A percentile compares a stretch with the other conserved stretches of the same genome.
phyloP scores from a whole-genome alignment of 306 rosid species.

The Macrotyloma uniflorum region DNA sequence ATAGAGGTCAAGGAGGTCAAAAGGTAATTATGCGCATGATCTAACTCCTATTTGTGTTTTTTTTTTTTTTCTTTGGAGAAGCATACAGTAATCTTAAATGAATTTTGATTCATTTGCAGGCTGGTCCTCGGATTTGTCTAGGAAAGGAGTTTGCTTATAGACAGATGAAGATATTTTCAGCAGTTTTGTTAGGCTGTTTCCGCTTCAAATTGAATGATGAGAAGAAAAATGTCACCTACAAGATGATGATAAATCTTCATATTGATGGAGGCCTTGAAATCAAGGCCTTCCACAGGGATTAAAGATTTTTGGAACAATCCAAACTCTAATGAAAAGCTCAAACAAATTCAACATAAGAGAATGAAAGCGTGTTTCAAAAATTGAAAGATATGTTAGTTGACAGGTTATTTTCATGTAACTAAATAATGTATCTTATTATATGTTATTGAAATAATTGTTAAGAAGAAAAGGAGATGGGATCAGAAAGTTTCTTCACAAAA shows the following conservation, averaged over 20 bases:
- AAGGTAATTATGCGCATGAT: neutral
- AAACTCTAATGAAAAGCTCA: constrained; percentile 3
- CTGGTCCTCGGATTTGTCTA: constrained; percentile 81
- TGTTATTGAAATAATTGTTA: no score
- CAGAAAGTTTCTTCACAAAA: no score
- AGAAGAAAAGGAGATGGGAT: no score
- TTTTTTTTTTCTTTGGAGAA: neutral
- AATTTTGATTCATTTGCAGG: constrained; percentile 51
- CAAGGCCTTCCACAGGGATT: constrained; percentile 45
- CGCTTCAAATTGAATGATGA: constrained; percentile 65
- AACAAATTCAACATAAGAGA: neutral
- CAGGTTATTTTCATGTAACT: neutral
- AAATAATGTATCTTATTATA: neutral
- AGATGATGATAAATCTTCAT: constrained; percentile 82
- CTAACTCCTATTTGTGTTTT: neutral
- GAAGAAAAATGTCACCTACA: constrained; percentile 60
- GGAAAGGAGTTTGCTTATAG: constrained; percentile 92
- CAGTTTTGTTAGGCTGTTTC: constrained; percentile 60
- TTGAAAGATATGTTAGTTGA: neutral
- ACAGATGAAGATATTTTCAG: constrained; percentile 82
- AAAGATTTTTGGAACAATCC: constrained; percentile 21
- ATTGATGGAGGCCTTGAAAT: constrained; percentile 76
- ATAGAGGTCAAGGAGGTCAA: neutral
- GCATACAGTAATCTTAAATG: neutral
- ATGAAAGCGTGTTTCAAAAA: neutral